A percentile compares a stretch with the other conserved stretches of the same genome.
Conservation (phyloP, 192 early-diverging fungal genomes). For the Rhizophagus prolifer region DNA sequence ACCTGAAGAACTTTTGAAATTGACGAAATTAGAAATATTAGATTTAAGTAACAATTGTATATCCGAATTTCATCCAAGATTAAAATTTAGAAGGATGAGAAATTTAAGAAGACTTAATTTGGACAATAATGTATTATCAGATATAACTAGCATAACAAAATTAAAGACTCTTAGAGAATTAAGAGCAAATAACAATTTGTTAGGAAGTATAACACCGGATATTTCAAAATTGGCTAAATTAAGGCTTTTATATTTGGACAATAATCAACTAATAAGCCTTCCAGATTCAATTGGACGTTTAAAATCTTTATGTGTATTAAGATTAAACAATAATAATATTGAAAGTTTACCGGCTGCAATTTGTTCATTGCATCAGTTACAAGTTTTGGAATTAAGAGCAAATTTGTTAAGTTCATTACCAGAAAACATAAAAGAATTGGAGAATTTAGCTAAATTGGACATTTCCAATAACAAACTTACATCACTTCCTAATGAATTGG, state of each 20-base stretch:
- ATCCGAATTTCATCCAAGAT: conserved; percentile 42
- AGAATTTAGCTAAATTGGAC: conserved; percentile 52
- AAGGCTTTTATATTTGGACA: conserved; percentile 40
- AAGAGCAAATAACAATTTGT: conserved; percentile 43
- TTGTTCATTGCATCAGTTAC: conserved; percentile 42
- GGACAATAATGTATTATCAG: conserved; percentile 45
- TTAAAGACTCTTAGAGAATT: conserved; percentile 43
- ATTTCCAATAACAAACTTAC: conserved; percentile 52
- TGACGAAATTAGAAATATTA: conserved; percentile 44
- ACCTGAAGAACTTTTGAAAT: conserved; percentile 45
- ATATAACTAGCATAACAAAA: conserved; percentile 42
- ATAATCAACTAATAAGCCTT: conserved; percentile 36
- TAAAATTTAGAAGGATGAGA: conserved; percentile 43
- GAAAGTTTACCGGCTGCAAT: conserved; percentile 37
- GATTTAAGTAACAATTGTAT: conserved; percentile 48
- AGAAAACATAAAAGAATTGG: conserved; percentile 45
- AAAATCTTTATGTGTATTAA: conserved; percentile 38
- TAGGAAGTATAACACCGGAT: conserved; percentile 32
- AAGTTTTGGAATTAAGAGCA: conserved; percentile 40
- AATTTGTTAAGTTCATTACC: conserved; percentile 41
- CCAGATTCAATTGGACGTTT: conserved; percentile 44
- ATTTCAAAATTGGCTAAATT: conserved; percentile 42
- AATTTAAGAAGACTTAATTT: conserved; percentile 42
- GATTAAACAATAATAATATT: conserved; percentile 41
- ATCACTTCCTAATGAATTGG: conserved; percentile 41